A percentile compares a stretch with the other conserved stretches of the same genome.
Evolutionary conservation across 306 rosid species (phyloP).

Genomic region (Prinsepia uniflora): DNA sequence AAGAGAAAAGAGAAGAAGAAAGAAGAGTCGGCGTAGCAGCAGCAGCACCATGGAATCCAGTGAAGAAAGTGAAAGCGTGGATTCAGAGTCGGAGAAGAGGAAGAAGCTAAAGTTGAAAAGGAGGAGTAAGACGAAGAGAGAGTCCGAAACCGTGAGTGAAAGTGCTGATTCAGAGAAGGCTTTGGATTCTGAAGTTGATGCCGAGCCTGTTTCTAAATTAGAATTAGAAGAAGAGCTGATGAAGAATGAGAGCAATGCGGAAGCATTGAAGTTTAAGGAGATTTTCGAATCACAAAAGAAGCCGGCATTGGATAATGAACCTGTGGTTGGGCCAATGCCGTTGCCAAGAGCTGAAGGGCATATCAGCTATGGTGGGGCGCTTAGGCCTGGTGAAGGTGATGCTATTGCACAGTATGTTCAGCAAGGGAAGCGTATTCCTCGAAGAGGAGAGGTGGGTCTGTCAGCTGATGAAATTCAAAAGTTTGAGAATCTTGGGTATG

Average conservation of each 20-base stretch:
- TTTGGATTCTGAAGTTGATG: constrained; percentile 45
- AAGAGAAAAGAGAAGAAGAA: constrained; percentile 19
- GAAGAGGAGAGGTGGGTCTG: constrained; percentile 99
- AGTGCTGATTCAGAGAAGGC: constrained; percentile 37
- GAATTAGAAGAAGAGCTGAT: constrained; percentile 44
- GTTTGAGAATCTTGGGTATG: constrained; percentile 86
- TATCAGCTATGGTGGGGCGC: constrained; percentile 98
- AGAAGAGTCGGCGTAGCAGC: constrained; percentile 30
- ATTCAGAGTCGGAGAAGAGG: constrained; percentile 32
- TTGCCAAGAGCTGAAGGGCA: constrained; percentile 95
- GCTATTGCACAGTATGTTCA: constrained; percentile 97
- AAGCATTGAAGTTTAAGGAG: constrained; percentile 64
- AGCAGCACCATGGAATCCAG: constrained; percentile 14
- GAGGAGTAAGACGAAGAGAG: constrained; percentile 34
- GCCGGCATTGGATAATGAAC: constrained; percentile 59
- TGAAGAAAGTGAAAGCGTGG: constrained; percentile 19
- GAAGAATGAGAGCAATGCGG: constrained; percentile 40
- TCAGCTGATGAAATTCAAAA: constrained; percentile 88
- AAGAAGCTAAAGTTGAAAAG: constrained; percentile 33
- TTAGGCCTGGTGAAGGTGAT: constrained; percentile 98
- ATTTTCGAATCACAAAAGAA: constrained; percentile 74
- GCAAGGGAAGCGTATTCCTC: constrained; percentile 95
- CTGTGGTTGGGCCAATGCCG: constrained; percentile 85
- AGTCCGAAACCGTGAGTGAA: constrained; percentile 38
- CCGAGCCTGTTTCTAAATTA: constrained; percentile 10